Evolutionary conservation across 2,329 filamentous ascomycete genomes (phyloP).

Genomic region (Aspergillus chevalieri): DNA sequence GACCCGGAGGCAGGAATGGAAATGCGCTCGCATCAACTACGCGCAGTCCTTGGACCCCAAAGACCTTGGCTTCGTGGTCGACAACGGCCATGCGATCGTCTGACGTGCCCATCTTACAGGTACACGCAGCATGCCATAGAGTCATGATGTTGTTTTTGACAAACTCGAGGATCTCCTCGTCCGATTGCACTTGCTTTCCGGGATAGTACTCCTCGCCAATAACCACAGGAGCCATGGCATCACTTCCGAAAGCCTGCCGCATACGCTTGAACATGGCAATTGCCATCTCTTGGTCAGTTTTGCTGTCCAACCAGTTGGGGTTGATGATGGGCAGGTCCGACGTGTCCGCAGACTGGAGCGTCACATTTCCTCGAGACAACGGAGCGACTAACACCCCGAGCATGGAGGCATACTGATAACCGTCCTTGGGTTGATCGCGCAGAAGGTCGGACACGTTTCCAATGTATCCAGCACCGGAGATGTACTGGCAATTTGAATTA

Average conservation of each 20-base stretch:
- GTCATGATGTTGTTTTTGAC: conserved; percentile 24
- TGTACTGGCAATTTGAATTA: conserved; percentile 13
- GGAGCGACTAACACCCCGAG: conserved; percentile 24
- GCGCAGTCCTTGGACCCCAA: conserved; percentile 23
- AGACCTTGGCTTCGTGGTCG: conserved; percentile 24
- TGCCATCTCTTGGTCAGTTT: conserved; percentile 39
- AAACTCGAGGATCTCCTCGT: conserved; percentile 37
- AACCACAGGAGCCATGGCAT: conserved; percentile 23
- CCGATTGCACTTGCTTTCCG: conserved; percentile 31
- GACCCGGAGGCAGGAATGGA: conserved; percentile 35
- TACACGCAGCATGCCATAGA: conserved; percentile 24
- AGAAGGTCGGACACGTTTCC: conserved; percentile 19
- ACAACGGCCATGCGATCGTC: conserved; percentile 26
- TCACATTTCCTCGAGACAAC: conserved; percentile 41
- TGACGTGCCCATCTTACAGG: conserved; percentile 25
- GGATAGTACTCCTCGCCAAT: conserved; percentile 35
- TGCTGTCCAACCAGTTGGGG: conserved; percentile 41
- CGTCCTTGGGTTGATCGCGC: conserved; percentile 14
- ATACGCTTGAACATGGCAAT: conserved; percentile 40
- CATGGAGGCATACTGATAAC: conserved; percentile 21
- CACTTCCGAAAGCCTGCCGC: conserved; percentile 30
- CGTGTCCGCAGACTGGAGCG: conserved; percentile 23
- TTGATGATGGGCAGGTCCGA: conserved; percentile 39
- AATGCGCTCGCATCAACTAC: conserved; percentile 33
- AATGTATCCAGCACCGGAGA: conserved; percentile 19